A percentile compares a stretch with the other conserved stretches of the same genome.
Evolutionary conservation across 257 asterid genomes (phyloP).

Genomic region (Lycium ferocissimum): DNA sequence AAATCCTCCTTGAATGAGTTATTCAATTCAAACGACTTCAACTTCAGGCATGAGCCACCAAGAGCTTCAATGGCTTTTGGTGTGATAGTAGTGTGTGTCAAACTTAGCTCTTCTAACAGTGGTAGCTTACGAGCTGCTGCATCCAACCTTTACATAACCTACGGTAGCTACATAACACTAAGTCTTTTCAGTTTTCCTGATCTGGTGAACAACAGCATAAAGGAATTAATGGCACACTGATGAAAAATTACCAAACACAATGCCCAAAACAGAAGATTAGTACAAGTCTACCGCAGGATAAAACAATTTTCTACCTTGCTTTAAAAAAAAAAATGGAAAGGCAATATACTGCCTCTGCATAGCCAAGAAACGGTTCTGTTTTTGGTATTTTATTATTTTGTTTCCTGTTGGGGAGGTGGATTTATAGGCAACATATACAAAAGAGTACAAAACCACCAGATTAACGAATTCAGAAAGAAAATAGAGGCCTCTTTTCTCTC

Average conservation of each 20-base stretch:
- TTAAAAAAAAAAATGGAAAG: not conserved
- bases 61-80: slow-evolving; percentile 28
- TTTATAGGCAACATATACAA: too few relatives aligned
- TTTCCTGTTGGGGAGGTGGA: too few relatives aligned
- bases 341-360: too few relatives aligned
- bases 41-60: slow-evolving; percentile 24
- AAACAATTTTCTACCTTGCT: not conserved
- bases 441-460: too few relatives aligned
- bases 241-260: not conserved
- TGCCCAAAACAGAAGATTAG: not conserved
- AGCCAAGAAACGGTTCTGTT: too few relatives aligned
- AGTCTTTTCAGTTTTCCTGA: not conserved
- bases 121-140: not conserved
- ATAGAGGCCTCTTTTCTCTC: too few relatives aligned
- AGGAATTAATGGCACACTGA: not conserved
- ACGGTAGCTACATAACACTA: not conserved
- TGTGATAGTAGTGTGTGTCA: not conserved
- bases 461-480: too few relatives aligned
- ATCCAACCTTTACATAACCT: not conserved
- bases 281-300: not conserved
- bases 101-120: slow-evolving; percentile 25
- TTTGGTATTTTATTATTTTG: too few relatives aligned
- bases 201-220: not conserved
- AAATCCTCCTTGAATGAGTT: slow-evolving; percentile 5
- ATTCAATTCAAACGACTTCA: slow-evolving; percentile 28